Evolutionary conservation across 305 asterid genomes (phyloP), one percentile per base, ranked within the genome.

Genomic region (Euphrasia arctica): DNA sequence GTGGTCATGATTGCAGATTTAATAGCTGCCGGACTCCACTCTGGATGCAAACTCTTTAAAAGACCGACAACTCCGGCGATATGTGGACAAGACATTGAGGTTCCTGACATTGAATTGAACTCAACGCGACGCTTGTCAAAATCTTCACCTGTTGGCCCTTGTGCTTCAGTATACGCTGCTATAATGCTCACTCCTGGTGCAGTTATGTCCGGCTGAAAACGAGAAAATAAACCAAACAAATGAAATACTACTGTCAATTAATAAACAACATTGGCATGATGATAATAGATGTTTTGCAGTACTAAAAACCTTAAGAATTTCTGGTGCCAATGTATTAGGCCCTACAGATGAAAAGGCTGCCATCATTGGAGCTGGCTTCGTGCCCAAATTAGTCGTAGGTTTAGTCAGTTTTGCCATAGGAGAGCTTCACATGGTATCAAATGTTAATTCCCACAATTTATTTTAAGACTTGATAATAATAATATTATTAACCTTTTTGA

Each of bases 21-120:
- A 34, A 34, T 34, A 34, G 41, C 41, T 4, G 98, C 90, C 2
- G 96, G 96, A 73, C 95, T 89, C 98, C 98, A 91, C 47, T 67
- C 59, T n/a, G 98, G 98, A 72, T 89, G 80, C 55, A 87, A 82
- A 55, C 89, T 68, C 82, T 87, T 89, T 68, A 91, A 75, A 43
- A 89, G 90, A 67, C 96, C 96, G 9, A 76, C 96, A 5, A 91
- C 65, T 4, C 98, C 96, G 29, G 96, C 70, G 28, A 91, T 66
- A 68, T 87, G 95, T 66, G 98, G 98, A 68, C 98, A 91, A 0
- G 96, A 85, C 98, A 91, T 91, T 36, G 98, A 91, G 56, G 98
- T 91, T 8, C 98, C 96, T 0, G 96, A 86, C 3, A 79, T 77
- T 1, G 83, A 74, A 43, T 83, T 89, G 75, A 79, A 91, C 51